Base-by-base conservation (phyloP, 2,329 filamentous ascomycete species). In the Ramularia collo-cygni region DNA sequence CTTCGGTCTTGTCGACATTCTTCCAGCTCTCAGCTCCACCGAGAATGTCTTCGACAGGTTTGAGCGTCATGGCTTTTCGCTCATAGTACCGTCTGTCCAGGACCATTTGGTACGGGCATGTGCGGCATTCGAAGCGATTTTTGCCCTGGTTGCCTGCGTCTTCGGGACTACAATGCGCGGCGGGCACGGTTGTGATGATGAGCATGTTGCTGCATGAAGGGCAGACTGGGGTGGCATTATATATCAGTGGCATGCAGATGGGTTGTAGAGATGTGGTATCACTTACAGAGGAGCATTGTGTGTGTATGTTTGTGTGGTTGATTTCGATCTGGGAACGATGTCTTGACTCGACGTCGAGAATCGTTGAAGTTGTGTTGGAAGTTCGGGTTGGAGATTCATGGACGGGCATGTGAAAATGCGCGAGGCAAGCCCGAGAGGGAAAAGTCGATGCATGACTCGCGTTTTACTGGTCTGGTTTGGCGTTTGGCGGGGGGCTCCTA, bases 81-180 rank as follows among this genome's bases (percentile, higher is more conserved):
- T 94, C 88, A 67, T 79, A 95, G 65, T 87, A 84, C 45, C 81
- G 78, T 56, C 81, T 76, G 51, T 81, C 80, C 57, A 96, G 81
- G 42, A 83, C 71, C 65, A 87, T 88, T 63, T 93, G 81, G 70
- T 94, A 98, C 3, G 92, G 90, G 56, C 92, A 98, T 42, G 88
- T 94, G 43, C 87, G 85, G 69, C 92, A 98, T 66, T 94, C 87
- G 65, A 96, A 87, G 42, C 88, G 83, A 70, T 95, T 95, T 32
- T 66, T 63, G 45, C 65, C 67, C 4, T 55, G 56, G 42, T 60
- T 54, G 14, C 61, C 51, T 42, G 62, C 62, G 28, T 67, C 65
- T 36, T 65, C 62, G 21, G 54, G 53, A 13, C 49, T 35, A 26
- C 51, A 48, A 37, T 62, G 54, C 19, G 56, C 60, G 26, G 60